These are phyloP conservation scores for Paramecium biaurelia DNA, from an alignment of 73 alveolate genomes.

Conservation along the genomic window DNA sequence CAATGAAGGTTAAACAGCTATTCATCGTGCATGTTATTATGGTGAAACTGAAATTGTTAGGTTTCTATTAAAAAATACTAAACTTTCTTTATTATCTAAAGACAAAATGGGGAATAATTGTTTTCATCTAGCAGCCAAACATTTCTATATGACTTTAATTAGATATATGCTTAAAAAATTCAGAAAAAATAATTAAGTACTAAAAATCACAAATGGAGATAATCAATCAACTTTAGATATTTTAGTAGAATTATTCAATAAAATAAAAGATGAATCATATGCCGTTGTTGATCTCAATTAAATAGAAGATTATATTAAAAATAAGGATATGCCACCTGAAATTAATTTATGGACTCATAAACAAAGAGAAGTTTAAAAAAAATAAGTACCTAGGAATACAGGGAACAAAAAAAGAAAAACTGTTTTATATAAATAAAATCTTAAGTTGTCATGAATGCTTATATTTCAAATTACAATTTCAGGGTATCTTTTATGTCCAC, in stretches of 20 bases:
- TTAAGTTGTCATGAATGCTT: background rate
- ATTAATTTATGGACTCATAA: background rate
- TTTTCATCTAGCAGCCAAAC: conserved; percentile 45
- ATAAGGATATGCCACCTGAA: conserved; percentile 52
- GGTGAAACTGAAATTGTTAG: background rate
- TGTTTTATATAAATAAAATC: background rate
- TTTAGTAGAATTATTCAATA: background rate
- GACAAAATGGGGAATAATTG: conserved; percentile 40
- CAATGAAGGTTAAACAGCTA: conserved; percentile 53
- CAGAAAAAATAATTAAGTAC: background rate
- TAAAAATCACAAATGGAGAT: background rate
- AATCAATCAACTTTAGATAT: conserved; percentile 5
- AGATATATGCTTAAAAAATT: conserved; percentile 35
- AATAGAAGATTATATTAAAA: background rate
- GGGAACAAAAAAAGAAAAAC: conserved; percentile 7
- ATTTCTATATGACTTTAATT: background rate
- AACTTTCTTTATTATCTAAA: conserved; percentile 21
- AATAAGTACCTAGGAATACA: background rate
- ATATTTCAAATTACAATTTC: conserved; percentile 1
- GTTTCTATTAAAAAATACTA: conserved; percentile 23
- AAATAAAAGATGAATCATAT: conserved; percentile 30
- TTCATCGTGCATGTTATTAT: conserved; percentile 45
- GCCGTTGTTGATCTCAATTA: background rate
- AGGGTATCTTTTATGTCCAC: conserved; percentile 49
- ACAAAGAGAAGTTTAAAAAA: background rate